Percentiles rank a stretch among this genome's conserved stretches.
Evolutionary conservation across 2,329 filamentous ascomycete species (phyloP).

Genomic region (Dactylonectria macrodidyma): DNA sequence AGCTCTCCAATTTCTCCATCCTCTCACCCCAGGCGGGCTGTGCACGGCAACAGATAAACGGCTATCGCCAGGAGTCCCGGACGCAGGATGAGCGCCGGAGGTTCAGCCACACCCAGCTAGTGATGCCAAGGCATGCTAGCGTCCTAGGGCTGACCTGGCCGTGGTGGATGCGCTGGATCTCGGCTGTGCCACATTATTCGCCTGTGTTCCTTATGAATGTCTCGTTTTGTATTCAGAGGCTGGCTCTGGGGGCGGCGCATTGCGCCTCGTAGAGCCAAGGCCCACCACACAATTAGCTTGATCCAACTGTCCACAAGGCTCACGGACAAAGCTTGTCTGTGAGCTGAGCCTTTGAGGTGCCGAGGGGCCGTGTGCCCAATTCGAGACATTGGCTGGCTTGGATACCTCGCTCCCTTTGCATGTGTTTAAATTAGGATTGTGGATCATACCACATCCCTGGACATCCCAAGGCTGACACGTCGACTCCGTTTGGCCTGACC

Average conservation of each 20-base stretch:
- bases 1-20: conserved; percentile 16
- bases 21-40: conserved; percentile 32
- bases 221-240: conserved; percentile 11
- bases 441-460: conserved; percentile 13
- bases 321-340: conserved; percentile 17
- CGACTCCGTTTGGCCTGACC: conserved; percentile 7
- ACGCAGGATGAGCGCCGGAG: conserved; percentile 20
- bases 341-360: conserved; percentile 12
- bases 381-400: conserved; percentile 15
- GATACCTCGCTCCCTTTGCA: conserved; percentile 18
- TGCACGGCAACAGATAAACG: conserved; percentile 24
- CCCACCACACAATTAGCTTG: not conserved
- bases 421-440: conserved; percentile 30
- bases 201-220: conserved; percentile 4
- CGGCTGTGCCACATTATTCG: conserved; percentile 10
- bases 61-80: not conserved
- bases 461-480: conserved; percentile 30
- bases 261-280: not conserved
- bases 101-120: conserved; percentile 27
- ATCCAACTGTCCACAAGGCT: conserved; percentile 11
- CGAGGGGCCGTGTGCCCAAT: conserved; percentile 10
- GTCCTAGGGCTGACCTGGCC: conserved; percentile 47
- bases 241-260: not conserved
- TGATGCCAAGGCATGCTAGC: conserved; percentile 28
- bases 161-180: conserved; percentile 23